Percentiles rank a stretch among this genome's conserved stretches.
phyloP scores from a whole-genome alignment of 495 filamentous ascomycete genomes.

The Podospora anserina region DNA sequence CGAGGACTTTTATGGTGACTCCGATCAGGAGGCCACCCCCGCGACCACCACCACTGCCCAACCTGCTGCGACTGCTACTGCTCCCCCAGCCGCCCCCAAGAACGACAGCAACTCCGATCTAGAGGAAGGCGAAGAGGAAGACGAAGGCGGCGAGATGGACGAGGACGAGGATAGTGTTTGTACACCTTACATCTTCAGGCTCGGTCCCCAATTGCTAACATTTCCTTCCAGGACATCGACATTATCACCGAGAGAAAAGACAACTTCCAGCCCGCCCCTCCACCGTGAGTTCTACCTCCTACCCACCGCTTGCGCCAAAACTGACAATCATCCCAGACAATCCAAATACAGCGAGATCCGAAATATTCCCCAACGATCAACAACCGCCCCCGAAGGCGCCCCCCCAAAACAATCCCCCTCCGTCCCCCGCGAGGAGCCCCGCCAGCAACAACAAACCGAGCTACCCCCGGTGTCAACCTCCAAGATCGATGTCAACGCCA shows the following conservation, averaged over 20 bases:
- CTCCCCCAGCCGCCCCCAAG: constrained; percentile 22
- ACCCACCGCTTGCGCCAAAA: not conserved
- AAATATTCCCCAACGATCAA: constrained; percentile 62
- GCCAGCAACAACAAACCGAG: constrained; percentile 32
- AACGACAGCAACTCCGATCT: constrained; percentile 45
- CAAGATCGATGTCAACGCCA: constrained; percentile 78
- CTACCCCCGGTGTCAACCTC: constrained; percentile 63
- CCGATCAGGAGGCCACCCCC: constrained; percentile 38
- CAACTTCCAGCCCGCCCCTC: constrained; percentile 65
- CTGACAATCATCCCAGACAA: constrained; percentile 27
- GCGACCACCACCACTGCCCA: constrained; percentile 21
- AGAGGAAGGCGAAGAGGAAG: constrained; percentile 61
- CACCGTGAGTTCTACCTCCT: constrained; percentile 48
- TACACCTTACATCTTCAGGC: constrained; percentile 20
- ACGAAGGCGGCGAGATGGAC: constrained; percentile 71
- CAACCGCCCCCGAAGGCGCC: constrained; percentile 46
- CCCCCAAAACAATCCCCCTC: constrained; percentile 38
- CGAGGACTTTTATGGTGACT: constrained; percentile 64
- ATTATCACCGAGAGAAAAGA: constrained; percentile 89
- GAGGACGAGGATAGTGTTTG: constrained; percentile 58
- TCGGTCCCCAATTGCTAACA: constrained; percentile 20
- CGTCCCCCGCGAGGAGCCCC: constrained; percentile 44
- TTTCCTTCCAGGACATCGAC: constrained; percentile 70
- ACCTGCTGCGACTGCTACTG: constrained; percentile 13
- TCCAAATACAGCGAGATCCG: constrained; percentile 60